Evolutionary conservation across 2,329 filamentous ascomycete species (phyloP).

Genomic region (Pseudogymnoascus sp.): DNA sequence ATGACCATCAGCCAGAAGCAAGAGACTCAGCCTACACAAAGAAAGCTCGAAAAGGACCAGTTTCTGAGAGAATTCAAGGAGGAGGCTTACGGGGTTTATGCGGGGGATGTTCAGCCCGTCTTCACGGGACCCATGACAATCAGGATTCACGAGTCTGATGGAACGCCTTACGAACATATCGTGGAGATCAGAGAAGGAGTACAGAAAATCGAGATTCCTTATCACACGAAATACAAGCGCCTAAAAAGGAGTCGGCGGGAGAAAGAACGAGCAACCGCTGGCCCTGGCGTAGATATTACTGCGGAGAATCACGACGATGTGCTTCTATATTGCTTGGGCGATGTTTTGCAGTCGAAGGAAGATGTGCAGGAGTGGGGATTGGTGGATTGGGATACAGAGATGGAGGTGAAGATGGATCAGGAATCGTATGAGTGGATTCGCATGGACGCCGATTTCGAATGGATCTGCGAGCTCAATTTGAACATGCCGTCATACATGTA

Average conservation of each 20-base stretch:
- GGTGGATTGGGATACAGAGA: constrained; percentile 80
- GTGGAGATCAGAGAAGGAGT: constrained; percentile 85
- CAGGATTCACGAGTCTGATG: constrained; percentile 93
- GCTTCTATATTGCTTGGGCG: constrained; percentile 83
- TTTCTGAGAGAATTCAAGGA: constrained; percentile 86
- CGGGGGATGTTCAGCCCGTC: constrained; percentile 63
- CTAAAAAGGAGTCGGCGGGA: constrained; percentile 80
- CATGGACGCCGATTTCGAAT: constrained; percentile 96
- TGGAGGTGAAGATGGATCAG: constrained; percentile 84
- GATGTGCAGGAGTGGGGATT: constrained; percentile 79
- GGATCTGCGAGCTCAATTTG: constrained; percentile 78
- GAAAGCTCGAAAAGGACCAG: constrained; percentile 56
- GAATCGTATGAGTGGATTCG: constrained; percentile 99
- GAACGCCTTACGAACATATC: constrained; percentile 96
- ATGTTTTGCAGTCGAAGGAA: constrained; percentile 75
- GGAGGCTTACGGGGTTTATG: constrained; percentile 59
- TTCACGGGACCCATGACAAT: constrained; percentile 98
- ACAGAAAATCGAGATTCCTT: constrained; percentile 87
- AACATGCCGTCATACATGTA: constrained; percentile 96
- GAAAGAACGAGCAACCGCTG: constrained; percentile 65
- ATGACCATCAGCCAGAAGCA: constrained; percentile 75
- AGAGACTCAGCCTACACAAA: constrained; percentile 41
- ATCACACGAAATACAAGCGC: constrained; percentile 98
- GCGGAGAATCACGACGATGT: constrained; percentile 68
- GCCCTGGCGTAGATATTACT: constrained; percentile 52